Evolutionary conservation across 1,284 basidiomycete species (phyloP).

Genomic region (Peniophora sp.): DNA sequence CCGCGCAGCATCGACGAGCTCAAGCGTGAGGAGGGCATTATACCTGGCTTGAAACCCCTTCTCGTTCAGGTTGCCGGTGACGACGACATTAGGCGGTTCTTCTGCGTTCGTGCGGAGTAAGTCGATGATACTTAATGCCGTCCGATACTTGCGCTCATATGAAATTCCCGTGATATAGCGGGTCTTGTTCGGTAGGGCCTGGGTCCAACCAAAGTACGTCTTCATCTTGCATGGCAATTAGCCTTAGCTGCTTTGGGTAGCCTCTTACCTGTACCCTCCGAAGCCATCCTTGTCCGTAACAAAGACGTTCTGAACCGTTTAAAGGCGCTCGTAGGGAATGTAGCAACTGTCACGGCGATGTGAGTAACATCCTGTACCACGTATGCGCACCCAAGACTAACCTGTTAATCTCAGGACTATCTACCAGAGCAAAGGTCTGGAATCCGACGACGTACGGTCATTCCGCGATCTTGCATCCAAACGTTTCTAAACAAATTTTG

Average conservation of each 20-base stretch:
- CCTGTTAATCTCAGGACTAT: not conserved
- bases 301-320: not conserved
- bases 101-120: not conserved
- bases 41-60: not conserved
- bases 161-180: not conserved
- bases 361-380: not conserved
- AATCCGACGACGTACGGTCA: not conserved
- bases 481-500: not conserved
- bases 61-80: not conserved
- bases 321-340: not conserved
- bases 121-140: not conserved
- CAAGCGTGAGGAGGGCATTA: not conserved
- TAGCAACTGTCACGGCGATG: not conserved
- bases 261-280: not conserved
- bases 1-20: not conserved
- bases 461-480: not conserved
- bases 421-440: not conserved
- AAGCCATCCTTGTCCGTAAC: not conserved
- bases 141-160: not conserved
- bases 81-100: not conserved
- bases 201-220: slow-evolving; percentile 2
- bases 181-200: not conserved
- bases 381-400: not conserved
- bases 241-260: not conserved
- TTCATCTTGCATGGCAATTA: not conserved